Evolutionary conservation across 495 filamentous ascomycete species (phyloP), one percentile per base, ranked within the genome.

Genomic region (Aspergillus egyptiacus): DNA sequence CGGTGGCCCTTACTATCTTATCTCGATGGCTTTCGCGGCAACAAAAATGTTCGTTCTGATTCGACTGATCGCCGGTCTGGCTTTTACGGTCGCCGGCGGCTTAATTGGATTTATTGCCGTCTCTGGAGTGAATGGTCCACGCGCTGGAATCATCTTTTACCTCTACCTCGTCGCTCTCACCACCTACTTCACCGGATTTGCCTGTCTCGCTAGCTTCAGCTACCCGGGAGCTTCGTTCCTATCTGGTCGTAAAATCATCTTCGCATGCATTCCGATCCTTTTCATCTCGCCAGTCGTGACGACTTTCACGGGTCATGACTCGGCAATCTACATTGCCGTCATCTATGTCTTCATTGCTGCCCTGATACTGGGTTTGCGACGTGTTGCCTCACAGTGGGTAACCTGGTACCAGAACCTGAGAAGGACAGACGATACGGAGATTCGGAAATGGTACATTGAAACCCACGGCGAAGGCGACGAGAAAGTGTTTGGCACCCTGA

Each of bases 1-100:
- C 35, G 78, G 78, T 40, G 79, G 79, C 0, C 74, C 70, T 1
- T 83, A 82, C 62, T 83, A 83, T 53, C 70, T 83, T 15, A 69
- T 77, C 27, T 75, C 73, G 5, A 80, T 76, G 70, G 78, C 77
- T 1, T 83, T 82, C 55, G 71, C 76, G 7, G 79, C 78, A 6
- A 75, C 77, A 31, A 82, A 80, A 40, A 76, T 80, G 69, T 81
- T 81, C 47, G 70, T 83, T 11, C 61, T 82, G 2, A 78, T 76
- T 19, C 69, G 79, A 20, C 60, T 83, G 13, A 69, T 79, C 54
- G 78, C 75, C n/a, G 79, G 79, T 38, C 63, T 83, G 42, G 75
- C 77, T 5, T 72, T 83, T 46, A 73, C 72, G 6, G 41, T 78
- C 13, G 70, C 68, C 5, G 61, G 58, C 39, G 74, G 73, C 6